A percentile compares a stretch with the other conserved stretches of the same genome.
These are phyloP conservation scores for Zygoascus flipseniorum DNA, from an alignment of 805 yeast genomes.

Conservation along the genomic window DNA sequence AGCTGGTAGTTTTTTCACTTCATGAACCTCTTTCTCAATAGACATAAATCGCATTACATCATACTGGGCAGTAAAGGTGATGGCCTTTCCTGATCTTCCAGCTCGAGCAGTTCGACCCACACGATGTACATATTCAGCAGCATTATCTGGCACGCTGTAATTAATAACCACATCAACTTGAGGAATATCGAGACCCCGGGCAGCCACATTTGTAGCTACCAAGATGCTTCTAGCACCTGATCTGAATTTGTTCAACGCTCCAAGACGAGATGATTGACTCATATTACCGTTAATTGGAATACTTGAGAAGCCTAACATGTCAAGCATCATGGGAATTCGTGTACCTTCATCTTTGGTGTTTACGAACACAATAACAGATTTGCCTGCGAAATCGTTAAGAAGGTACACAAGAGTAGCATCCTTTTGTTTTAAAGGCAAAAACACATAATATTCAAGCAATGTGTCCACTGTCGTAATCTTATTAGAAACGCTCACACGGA, in stretches of 20 bases:
- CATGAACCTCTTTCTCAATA: conserved; percentile 75
- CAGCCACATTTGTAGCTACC: conserved; percentile 94
- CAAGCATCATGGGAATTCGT: conserved; percentile 71
- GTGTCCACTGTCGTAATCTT: conserved; percentile 92
- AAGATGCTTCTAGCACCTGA: conserved; percentile 89
- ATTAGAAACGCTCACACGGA: conserved; percentile 79
- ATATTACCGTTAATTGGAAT: conserved; percentile 94
- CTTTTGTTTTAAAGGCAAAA: conserved; percentile 86
- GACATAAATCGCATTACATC: conserved; percentile 83
- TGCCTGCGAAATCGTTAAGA: conserved; percentile 75
- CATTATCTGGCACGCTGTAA: conserved; percentile 89
- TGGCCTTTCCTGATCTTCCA: conserved; percentile 78
- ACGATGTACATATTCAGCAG: conserved; percentile 93
- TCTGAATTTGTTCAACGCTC: conserved; percentile 83
- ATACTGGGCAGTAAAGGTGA: conserved; percentile 86
- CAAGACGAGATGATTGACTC: conserved; percentile 86
- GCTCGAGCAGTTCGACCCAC: conserved; percentile 99
- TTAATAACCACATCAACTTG: conserved; percentile 82
- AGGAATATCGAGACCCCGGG: conserved; percentile 96
- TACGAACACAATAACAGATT: conserved; percentile 81
- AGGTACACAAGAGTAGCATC: conserved; percentile 80
- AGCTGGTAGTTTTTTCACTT: conserved; percentile 66
- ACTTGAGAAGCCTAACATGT: conserved; percentile 77
- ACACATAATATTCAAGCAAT: conserved; percentile 79
- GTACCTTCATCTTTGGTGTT: conserved; percentile 95